Evolutionary conservation across 2,329 filamentous ascomycete species (phyloP).

Genomic region (Talaromyces atroroseus): DNA sequence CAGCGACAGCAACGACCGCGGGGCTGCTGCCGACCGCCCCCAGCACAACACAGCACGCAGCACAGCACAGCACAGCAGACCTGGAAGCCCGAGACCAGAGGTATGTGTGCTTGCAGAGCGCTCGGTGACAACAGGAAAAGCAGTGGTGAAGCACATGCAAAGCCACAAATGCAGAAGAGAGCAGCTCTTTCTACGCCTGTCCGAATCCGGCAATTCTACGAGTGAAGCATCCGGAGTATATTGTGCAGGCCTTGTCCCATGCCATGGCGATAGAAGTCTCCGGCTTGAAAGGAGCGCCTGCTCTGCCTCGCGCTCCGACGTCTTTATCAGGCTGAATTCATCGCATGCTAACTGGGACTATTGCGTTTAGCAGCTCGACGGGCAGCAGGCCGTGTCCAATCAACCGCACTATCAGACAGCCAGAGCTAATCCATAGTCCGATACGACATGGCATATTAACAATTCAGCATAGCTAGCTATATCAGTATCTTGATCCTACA

Average conservation of each 20-base stretch:
- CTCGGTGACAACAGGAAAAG: background rate
- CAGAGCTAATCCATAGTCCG: background rate
- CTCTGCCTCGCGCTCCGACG: too few relatives aligned
- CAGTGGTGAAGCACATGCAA: too few relatives aligned
- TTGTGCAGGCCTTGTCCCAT: background rate
- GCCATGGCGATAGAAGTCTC: background rate
- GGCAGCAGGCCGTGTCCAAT: background rate
- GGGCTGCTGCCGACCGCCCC: constrained; percentile 4
- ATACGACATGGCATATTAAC: too few relatives aligned
- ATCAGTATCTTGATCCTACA: too few relatives aligned
- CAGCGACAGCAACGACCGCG: background rate
- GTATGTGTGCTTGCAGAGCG: background rate
- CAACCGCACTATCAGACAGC: background rate
- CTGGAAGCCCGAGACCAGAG: too few relatives aligned
- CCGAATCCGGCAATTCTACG: background rate
- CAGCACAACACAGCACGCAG: background rate
- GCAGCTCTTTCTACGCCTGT: background rate
- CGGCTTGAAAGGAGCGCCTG: too few relatives aligned
- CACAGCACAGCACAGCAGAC: background rate
- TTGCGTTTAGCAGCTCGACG: background rate
- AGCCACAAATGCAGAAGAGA: background rate
- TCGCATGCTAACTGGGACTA: background rate
- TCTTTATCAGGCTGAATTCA: too few relatives aligned
- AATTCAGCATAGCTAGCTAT: too few relatives aligned
- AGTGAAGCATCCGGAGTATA: too few relatives aligned